Evolutionary conservation across 1,284 basidiomycete species (phyloP).

Genomic region (Rhodotorula sp.): DNA sequence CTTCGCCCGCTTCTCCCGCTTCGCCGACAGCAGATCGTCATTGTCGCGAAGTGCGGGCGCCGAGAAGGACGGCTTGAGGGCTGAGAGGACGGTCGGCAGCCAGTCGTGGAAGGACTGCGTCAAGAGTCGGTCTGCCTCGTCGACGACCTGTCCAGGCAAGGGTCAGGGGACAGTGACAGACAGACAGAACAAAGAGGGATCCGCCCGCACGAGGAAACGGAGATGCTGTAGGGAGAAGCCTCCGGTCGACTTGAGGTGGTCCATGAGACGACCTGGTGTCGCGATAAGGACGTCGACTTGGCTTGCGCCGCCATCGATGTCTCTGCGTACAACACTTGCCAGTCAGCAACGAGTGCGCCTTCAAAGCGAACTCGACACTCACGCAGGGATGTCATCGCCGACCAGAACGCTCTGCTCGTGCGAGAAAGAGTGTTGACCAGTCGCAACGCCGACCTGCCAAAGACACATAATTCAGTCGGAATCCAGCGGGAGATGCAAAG

Average conservation of each 20-base stretch:
- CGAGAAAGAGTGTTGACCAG: slow-evolving; percentile 77
- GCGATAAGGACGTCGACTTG: slow-evolving; percentile 92
- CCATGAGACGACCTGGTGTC: slow-evolving; percentile 91
- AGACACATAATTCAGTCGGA: background rate
- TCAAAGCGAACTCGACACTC: slow-evolving; percentile 33
- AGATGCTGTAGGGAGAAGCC: slow-evolving; percentile 92
- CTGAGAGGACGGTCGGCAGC: slow-evolving; percentile 74
- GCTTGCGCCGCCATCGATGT: slow-evolving; percentile 62
- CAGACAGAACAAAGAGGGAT: too few relatives aligned
- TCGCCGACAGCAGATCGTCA: background rate
- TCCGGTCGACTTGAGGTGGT: slow-evolving; percentile 81
- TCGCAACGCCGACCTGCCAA: slow-evolving; percentile 68
- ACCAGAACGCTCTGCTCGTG: slow-evolving; percentile 75
- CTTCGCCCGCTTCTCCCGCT: background rate
- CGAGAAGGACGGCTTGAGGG: slow-evolving; percentile 57
- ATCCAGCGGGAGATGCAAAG: too few relatives aligned
- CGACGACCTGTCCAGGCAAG: slow-evolving; percentile 67
- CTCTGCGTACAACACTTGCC: slow-evolving; percentile 6
- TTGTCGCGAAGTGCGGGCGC: background rate
- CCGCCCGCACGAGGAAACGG: slow-evolving; percentile 71
- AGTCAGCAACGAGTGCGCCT: background rate
- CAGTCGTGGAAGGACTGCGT: slow-evolving; percentile 96
- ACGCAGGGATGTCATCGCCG: slow-evolving; percentile 57
- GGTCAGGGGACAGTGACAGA: background rate
- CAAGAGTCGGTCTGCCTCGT: slow-evolving; percentile 93